Percentiles rank a stretch among this genome's conserved stretches.
phyloP scores from a whole-genome alignment of 305 asterid species.

The Fraxinus paxiana region DNA sequence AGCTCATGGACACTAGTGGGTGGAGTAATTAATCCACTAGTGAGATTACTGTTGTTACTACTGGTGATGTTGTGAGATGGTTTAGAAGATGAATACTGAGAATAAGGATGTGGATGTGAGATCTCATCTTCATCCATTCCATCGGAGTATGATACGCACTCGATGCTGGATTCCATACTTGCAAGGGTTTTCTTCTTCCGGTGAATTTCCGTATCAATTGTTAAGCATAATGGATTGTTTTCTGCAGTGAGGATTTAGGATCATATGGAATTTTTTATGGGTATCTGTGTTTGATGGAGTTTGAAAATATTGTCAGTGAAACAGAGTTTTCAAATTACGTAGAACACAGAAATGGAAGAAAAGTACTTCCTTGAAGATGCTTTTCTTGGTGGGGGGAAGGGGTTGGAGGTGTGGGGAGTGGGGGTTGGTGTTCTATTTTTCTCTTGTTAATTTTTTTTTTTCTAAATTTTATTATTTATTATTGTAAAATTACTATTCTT shows the following conservation, averaged over 20 bases:
- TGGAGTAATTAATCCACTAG: conserved; percentile 47
- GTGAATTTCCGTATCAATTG: conserved; percentile 22
- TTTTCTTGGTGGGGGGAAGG: conserved; percentile 6
- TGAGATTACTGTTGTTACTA: conserved; percentile 27
- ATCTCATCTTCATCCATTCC: conserved; percentile 75
- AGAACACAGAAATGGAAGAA: conserved; percentile 5
- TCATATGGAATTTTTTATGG: conserved; percentile 2
- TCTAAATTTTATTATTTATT: background rate
- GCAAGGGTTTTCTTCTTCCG: background rate
- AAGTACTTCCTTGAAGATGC: background rate
- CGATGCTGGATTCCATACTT: conserved; percentile 69
- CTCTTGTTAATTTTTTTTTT: background rate
- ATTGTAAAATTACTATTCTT: background rate
- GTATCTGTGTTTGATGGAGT: conserved; percentile 10
- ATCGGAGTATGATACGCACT: conserved; percentile 66
- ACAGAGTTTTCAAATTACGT: conserved; percentile 17
- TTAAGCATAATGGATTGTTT: conserved; percentile 26
- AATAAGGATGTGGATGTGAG: conserved; percentile 46
- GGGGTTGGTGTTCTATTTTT: conserved; percentile 4
- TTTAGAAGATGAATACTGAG: conserved; percentile 61
- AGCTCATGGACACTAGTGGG: conserved; percentile 80
- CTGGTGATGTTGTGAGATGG: conserved; percentile 32
- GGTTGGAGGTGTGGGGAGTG: background rate
- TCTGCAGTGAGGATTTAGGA: conserved; percentile 5
- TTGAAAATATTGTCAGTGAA: conserved; percentile 13